phyloP scores from a whole-genome alignment of 1,139 yeast species.

The Eremothecium coryli region DNA sequence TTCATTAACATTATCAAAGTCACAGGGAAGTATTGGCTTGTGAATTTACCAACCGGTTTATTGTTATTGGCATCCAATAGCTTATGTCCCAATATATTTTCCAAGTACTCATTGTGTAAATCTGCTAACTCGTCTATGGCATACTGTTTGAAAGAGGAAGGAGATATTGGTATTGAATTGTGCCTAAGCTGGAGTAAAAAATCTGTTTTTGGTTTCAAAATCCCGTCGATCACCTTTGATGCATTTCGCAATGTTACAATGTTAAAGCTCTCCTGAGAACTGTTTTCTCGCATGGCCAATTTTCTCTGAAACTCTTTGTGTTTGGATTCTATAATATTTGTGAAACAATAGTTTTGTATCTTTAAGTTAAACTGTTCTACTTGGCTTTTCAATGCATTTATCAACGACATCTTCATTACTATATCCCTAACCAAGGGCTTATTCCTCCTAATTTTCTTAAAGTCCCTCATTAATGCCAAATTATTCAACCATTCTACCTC shows the following conservation, averaged over 20 bases:
- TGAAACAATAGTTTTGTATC: conserved; percentile 20
- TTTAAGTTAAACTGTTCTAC: conserved; percentile 22
- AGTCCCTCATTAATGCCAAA: conserved; percentile 31
- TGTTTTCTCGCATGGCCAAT: conserved; percentile 17
- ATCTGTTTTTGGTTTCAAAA: conserved; percentile 15
- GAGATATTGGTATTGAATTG: not conserved
- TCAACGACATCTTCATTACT: conserved; percentile 19
- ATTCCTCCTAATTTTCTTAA: conserved; percentile 16
- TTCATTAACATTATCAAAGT: conserved; percentile 21
- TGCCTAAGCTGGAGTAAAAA: conserved; percentile 3
- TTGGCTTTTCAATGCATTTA: conserved; percentile 21
- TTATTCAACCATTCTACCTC: conserved; percentile 40
- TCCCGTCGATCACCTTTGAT: conserved; percentile 16
- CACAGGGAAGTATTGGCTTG: conserved; percentile 24
- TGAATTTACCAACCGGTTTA: conserved; percentile 16
- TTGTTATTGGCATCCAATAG: conserved; percentile 18
- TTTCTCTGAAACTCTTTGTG: conserved; percentile 35
- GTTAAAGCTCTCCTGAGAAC: conserved; percentile 6
- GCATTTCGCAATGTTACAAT: conserved; percentile 14
- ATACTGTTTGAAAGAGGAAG: conserved; percentile 5
- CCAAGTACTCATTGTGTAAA: conserved; percentile 20
- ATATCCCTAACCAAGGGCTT: conserved; percentile 24
- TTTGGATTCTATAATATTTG: conserved; percentile 28
- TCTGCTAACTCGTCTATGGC: conserved; percentile 24
- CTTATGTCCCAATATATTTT: conserved; percentile 20